Percentiles rank a stretch among this genome's conserved stretches.
phyloP scores from a whole-genome alignment of 2,329 filamentous ascomycete genomes.

The Lithohypha guttulata region DNA sequence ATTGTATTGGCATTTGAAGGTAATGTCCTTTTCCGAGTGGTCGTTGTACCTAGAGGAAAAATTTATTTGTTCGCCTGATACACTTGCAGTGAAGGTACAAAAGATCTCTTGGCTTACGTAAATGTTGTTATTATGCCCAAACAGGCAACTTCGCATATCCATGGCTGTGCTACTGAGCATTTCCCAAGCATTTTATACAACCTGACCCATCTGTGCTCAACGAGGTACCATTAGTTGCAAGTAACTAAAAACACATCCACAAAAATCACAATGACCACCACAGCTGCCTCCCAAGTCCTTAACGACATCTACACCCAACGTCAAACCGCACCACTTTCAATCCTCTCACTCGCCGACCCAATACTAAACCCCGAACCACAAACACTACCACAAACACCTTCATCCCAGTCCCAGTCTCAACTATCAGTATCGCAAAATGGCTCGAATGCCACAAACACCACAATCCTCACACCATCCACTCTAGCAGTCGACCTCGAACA shows the following conservation, averaged over 20 bases:
- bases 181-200: neutral
- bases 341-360: slow-evolving; percentile 24
- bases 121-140: slow-evolving; percentile 5
- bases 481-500: slow-evolving; percentile 76
- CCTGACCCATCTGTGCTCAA: neutral
- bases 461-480: slow-evolving; percentile 55
- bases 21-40: too few species aligned
- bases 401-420: neutral
- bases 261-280: neutral
- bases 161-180: neutral
- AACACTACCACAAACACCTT: neutral
- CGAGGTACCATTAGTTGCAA: neutral
- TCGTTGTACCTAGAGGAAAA: too few species aligned
- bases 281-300: neutral
- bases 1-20: too few species aligned
- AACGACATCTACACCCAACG: slow-evolving; percentile 16
- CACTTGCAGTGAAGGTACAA: too few species aligned
- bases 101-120: slow-evolving; percentile 1
- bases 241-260: neutral
- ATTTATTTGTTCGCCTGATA: too few species aligned
- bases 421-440: slow-evolving; percentile 18
- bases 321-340: slow-evolving; percentile 26
- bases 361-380: slow-evolving; percentile 10
- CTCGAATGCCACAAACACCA: slow-evolving; percentile 64
- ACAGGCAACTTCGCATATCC: neutral